phyloP scores from a whole-genome alignment of 345 rosid species.

The Boechera retrofracta region DNA sequence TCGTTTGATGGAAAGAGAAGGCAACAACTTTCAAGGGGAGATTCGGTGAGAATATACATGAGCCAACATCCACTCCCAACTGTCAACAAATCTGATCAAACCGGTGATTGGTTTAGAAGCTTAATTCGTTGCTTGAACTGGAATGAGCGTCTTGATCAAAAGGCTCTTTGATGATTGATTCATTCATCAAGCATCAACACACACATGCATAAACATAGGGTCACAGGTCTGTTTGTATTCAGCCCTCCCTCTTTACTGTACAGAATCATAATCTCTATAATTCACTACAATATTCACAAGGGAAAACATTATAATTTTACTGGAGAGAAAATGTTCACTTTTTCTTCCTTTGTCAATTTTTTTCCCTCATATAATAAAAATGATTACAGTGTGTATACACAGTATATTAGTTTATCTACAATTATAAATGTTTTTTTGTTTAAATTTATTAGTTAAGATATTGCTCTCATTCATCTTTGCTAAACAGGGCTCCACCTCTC shows the following conservation, averaged over 20 bases:
- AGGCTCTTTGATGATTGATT: constrained; percentile 55
- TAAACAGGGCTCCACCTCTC: not conserved
- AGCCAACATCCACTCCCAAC: constrained; percentile 98
- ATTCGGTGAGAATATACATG: constrained; percentile 86
- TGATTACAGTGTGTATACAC: not conserved
- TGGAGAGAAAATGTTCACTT: not conserved
- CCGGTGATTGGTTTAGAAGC: constrained; percentile 97
- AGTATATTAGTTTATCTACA: too few species aligned
- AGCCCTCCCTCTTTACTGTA: constrained; percentile 42
- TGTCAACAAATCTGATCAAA: constrained; percentile 91
- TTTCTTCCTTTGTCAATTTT: not conserved
- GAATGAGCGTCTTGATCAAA: constrained; percentile 96
- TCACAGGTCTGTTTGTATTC: constrained; percentile 34
- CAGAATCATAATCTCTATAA: constrained; percentile 28
- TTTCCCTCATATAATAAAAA: not conserved
- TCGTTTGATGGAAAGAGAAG: constrained; percentile 98
- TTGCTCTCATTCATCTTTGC: not conserved
- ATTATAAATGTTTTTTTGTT: too few species aligned
- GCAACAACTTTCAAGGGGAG: constrained; percentile 96
- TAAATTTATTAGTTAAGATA: not conserved
- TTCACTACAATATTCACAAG: constrained; percentile 14
- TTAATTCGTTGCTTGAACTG: constrained; percentile 94
- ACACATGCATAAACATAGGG: constrained; percentile 25
- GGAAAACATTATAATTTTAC: not conserved
- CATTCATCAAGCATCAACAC: constrained; percentile 4